Base-by-base conservation (phyloP, 2,329 filamentous ascomycete species). In the Aspergillus sp. region DNA sequence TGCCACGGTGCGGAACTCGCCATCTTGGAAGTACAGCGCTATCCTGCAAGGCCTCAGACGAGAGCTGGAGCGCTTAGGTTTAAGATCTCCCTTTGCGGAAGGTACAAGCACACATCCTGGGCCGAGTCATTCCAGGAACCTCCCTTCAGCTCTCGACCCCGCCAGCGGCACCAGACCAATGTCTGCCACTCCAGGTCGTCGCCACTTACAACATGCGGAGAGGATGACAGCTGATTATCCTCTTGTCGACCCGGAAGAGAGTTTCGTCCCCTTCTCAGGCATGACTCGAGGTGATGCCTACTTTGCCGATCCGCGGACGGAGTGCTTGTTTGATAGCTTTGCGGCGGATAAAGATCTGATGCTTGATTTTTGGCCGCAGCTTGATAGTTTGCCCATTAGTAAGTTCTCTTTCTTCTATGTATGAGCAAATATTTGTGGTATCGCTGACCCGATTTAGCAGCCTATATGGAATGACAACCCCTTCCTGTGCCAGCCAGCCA, bases 351-450 rank as follows among this genome's bases (percentile, higher is more conserved):
- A 67, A 41, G 64, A 66, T 19, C 37, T 66, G 39, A 55, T 60
- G 27, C 54, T 66, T 8, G 66, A 68, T 12, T 68, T 69, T 47
- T 69, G 67, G 67, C 63, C 67, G 2, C 66, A 68, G 33, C 40
- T 69, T 12, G 67, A 69, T 54, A 64, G 65, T n/a, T 47, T 69
- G n/a, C 67, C 67, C 13, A 66, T 61, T 13, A 60, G 66, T 68
- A 46, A 42, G 59, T 47, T 2, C 30, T 13, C 11, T n/a, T 24
- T 13, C 5, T 33, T 40, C 9, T 4, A 9, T 3, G 3, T 30
- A 30, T 30, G 27, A 9, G 11, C 9, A 30, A 30, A 30, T 30
- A 30, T 30, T 3, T 11, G 27, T 9, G 33, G 11, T 11, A 34
- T 34, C 6, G 33, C 50, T 54, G 20, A 54, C 51, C 9, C 33